phyloP scores from a whole-genome alignment of 148 eudicot species.

The Persicaria tinctoria region DNA sequence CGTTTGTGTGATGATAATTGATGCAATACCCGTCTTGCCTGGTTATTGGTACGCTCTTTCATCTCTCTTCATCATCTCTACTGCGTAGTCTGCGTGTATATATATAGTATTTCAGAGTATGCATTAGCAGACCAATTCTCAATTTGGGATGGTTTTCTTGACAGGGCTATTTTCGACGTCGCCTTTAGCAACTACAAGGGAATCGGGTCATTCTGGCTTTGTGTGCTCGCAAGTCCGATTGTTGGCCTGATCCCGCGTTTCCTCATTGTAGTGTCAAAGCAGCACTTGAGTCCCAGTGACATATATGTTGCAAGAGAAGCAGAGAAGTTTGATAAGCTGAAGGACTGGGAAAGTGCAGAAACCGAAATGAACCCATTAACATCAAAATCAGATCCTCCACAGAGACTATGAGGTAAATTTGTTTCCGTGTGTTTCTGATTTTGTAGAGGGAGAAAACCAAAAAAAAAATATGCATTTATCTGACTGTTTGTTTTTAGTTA shows the following conservation, averaged over 20 bases:
- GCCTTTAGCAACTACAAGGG: slow-evolving; percentile 19
- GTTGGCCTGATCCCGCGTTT: slow-evolving; percentile 76
- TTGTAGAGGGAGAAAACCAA: neutral
- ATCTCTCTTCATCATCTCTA: neutral
- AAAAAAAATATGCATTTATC: neutral
- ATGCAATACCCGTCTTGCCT: slow-evolving; percentile 73
- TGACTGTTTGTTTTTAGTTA: neutral
- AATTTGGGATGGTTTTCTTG: neutral
- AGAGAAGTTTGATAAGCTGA: slow-evolving; percentile 50
- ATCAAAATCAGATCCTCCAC: slow-evolving; percentile 19
- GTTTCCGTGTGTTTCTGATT: neutral
- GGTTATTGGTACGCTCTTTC: slow-evolving; percentile 56
- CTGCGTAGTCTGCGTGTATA: no score
- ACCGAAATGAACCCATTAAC: slow-evolving; percentile 56
- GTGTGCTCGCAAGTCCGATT: slow-evolving; percentile 51
- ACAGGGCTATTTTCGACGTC: slow-evolving; percentile 81
- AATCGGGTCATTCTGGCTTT: slow-evolving; percentile 52
- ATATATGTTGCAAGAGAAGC: slow-evolving; percentile 84
- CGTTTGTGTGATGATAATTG: slow-evolving; percentile 72
- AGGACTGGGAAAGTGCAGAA: slow-evolving; percentile 30
- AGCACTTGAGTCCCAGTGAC: slow-evolving; percentile 49
- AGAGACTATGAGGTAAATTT: neutral
- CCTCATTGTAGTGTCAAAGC: slow-evolving; percentile 41
- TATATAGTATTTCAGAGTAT: neutral
- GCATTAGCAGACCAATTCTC: neutral